Base-by-base conservation (phyloP, 192 early-diverging fungal species). In the Linderina pennispora region DNA sequence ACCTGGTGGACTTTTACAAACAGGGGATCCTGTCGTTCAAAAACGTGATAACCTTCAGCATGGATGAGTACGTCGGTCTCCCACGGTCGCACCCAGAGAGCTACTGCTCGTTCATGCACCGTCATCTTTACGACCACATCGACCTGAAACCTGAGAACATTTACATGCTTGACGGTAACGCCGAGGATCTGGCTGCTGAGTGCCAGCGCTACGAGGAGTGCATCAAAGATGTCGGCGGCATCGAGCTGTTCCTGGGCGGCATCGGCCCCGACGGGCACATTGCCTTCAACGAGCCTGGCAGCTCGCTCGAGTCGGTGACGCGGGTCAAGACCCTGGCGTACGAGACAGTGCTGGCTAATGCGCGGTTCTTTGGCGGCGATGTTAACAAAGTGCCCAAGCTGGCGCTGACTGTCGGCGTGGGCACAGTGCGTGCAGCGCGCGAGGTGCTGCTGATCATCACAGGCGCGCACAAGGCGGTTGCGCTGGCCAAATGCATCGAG, bases 251-350 rank as follows among this genome's bases (percentile, higher is more conserved):
- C 56, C 58, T 91, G 35, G 89, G 89, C 43, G 86, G 87, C 50
- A 89, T 89, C 48, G 89, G 89, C 25, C 87, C 89, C 6, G 89
- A 91, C 64, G 89, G 89, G 45, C 89, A 91, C 53, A 89, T 91
- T 58, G 89, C 89, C 36, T 91, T 91, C 62, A 91, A 91, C 64
- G 89, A 91, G 56, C 89, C 89, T 16, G 89, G 89, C 18, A 87
- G 85, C 23, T 88, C 86, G 17, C 74, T 91, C 35, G 80, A 77
- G 39, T 88, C 86, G 1, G 76, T 84, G 31, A 91, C 89, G 1
- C 77, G 89, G 34, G 87, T 87, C 58, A 91, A 91, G 65, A 91
- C 89, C 7, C 76, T 91, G 8, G 89, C 89, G 4, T 91, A 91
- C 68, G 89, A 91, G 33, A 91, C 88, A 32, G 88, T 91, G 40